Evolutionary conservation across 2,329 filamentous ascomycete species (phyloP).

Genomic region (Alternaria dauci): DNA sequence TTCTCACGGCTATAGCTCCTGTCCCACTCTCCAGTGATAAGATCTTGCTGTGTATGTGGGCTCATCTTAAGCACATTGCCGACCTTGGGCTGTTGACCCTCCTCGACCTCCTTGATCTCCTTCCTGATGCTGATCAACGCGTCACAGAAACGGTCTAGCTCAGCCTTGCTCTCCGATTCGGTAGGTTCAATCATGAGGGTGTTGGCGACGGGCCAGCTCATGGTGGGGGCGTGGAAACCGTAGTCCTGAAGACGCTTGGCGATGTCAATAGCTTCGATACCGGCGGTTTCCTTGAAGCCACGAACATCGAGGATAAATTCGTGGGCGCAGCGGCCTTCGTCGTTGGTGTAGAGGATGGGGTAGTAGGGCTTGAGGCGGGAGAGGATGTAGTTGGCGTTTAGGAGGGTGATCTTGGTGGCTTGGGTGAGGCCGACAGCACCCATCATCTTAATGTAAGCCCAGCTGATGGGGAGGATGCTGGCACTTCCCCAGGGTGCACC

Average conservation of each 20-base stretch:
- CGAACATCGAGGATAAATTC: constrained; percentile 95
- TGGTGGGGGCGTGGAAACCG: constrained; percentile 95
- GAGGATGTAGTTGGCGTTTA: constrained; percentile 97
- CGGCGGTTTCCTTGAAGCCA: constrained; percentile 81
- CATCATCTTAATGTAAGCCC: constrained; percentile 97
- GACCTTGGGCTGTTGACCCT: constrained; percentile 75
- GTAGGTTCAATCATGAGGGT: constrained; percentile 99
- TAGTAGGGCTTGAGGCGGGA: constrained; percentile 86
- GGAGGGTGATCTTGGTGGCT: constrained; percentile 89
- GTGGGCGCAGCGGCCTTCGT: constrained; percentile 86
- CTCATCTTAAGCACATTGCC: constrained; percentile 89
- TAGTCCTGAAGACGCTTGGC: constrained; percentile 97
- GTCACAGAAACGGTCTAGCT: constrained; percentile 92
- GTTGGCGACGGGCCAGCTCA: constrained; percentile 95
- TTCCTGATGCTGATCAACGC: constrained; percentile 84
- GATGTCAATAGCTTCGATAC: constrained; percentile 91
- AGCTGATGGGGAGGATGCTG: constrained; percentile 91
- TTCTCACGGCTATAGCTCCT: constrained; percentile 81
- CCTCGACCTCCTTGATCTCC: constrained; percentile 85
- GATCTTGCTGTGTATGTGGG: constrained; percentile 83
- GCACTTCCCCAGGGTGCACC: constrained; percentile 88
- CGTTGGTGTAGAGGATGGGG: constrained; percentile 91
- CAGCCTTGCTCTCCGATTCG: constrained; percentile 88
- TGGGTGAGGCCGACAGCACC: constrained; percentile 81
- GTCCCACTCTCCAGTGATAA: constrained; percentile 80